Evolutionary conservation across 768 basidiomycete species (phyloP), one percentile per base, ranked within the genome.

Genomic region (Auricularia sp.): DNA sequence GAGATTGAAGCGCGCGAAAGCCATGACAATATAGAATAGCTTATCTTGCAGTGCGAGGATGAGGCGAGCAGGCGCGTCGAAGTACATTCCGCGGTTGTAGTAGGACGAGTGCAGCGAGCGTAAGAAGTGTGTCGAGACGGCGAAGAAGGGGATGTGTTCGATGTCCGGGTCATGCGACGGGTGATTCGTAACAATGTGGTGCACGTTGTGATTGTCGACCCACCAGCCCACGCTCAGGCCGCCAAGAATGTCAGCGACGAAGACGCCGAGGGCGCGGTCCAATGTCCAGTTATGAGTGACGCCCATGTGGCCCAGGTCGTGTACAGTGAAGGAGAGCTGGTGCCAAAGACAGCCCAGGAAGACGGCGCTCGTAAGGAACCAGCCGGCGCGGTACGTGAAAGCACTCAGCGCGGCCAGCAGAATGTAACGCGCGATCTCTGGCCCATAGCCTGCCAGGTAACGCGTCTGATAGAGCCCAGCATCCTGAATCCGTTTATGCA

Each of bases 121-220:
- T 75, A 97, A 86, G 78, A 98, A 99, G 16, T 81, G 82, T 10
- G 92, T 87, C 3, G 93, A 88, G 71, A 96, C 92, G 64, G 95
- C 96, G 70, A 99, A 86, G 80, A 99, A 97, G 14, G 97, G 97
- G 18, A 98, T 78, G 71, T 92, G 88, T 73, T 87, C 85, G 66
- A 92, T 92, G 72, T 92, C 90, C 2, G 90, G 90, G 72, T 92
- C 90, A 72, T 99, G 97, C 58, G 94, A 88, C 4, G 94, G 94
- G 68, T 98, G 93, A 72, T 98, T 98, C n/a, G 96, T 90, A 63
- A 98, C 92, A 62, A 98, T 80, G 77, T 98, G 95, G 78, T 98
- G 95, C 59, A 95, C 86, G 70, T 98, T 97, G 73, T 99, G 97
- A 73, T 90, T 92, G 90, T 92, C 68, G 39, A 62, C 11, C 42